Percentiles rank a stretch among this genome's conserved stretches.
These are phyloP conservation scores for Pseudocercospora crystallina DNA, from an alignment of 2,329 filamentous ascomycete species.

Conservation along the genomic window DNA sequence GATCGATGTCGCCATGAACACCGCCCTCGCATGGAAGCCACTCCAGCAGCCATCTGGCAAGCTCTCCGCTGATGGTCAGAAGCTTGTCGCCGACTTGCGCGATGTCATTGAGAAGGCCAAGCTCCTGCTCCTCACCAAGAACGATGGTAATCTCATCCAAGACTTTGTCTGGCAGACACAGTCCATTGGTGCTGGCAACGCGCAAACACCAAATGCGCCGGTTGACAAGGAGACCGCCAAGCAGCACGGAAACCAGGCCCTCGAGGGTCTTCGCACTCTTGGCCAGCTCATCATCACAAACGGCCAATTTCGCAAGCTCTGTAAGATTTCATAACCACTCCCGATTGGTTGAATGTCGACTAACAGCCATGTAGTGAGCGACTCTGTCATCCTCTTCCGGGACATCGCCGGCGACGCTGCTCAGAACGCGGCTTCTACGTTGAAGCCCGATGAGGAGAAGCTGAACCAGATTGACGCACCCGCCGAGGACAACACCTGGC, in stretches of 20 bases:
- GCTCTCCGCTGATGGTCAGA: constrained; percentile 78
- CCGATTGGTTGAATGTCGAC: constrained; percentile 8
- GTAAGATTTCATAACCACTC: constrained; percentile 50
- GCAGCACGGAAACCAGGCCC: constrained; percentile 78
- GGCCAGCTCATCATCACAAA: constrained; percentile 91
- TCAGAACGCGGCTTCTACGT: constrained; percentile 68
- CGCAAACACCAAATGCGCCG: constrained; percentile 63
- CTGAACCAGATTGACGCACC: constrained; percentile 76
- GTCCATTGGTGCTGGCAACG: constrained; percentile 64
- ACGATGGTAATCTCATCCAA: constrained; percentile 88
- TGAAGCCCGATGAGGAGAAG: constrained; percentile 76
- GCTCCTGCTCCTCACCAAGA: constrained; percentile 83
- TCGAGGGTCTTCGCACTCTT: constrained; percentile 82
- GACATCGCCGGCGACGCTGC: constrained; percentile 93
- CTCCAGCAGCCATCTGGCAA: constrained; percentile 70
- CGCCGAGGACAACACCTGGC: constrained; percentile 90
- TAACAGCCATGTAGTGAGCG: constrained; percentile 56
- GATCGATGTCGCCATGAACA: constrained; percentile 93
- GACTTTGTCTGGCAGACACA: constrained; percentile 96
- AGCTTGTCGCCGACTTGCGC: constrained; percentile 73
- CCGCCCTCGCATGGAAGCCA: constrained; percentile 70
- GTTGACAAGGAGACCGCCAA: constrained; percentile 73
- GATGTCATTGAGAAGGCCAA: constrained; percentile 83
- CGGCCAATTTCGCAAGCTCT: constrained; percentile 88
- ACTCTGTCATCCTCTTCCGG: constrained; percentile 76